Evolutionary conservation across 768 basidiomycete genomes (phyloP).

Genomic region (Roridomyces roridus): DNA sequence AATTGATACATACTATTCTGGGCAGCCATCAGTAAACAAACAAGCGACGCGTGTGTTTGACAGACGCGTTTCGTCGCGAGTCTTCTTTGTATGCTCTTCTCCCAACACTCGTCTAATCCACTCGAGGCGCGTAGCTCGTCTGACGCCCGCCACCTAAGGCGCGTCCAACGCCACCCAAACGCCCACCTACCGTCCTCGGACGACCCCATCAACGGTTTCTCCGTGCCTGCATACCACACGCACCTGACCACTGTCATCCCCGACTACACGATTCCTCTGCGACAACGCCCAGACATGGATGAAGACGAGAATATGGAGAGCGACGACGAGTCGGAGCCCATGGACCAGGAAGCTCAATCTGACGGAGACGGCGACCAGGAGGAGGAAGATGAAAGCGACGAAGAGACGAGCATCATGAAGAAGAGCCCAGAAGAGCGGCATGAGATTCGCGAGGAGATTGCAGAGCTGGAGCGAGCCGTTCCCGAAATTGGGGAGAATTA

Average conservation of each 20-base stretch:
- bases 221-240: conserved; percentile 52
- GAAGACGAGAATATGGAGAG: conserved; percentile 58
- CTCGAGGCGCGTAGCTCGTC: conserved; percentile 67
- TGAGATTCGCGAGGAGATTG: conserved; percentile 81
- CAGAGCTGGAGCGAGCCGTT: conserved; percentile 68
- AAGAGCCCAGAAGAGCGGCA: conserved; percentile 71
- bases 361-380: conserved; percentile 37
- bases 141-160: conserved; percentile 56
- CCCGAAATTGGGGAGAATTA: conserved; percentile 74
- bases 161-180: conserved; percentile 42
- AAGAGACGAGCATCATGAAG: conserved; percentile 62
- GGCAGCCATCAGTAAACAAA: too few relatives aligned
- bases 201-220: conserved; percentile 51
- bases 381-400: conserved; percentile 56
- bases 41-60: not conserved
- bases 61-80: not conserved
- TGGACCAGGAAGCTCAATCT: conserved; percentile 34
- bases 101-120: conserved; percentile 78
- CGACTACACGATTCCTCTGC: conserved; percentile 15
- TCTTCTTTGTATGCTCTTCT: conserved; percentile 37
- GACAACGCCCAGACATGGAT: conserved; percentile 36
- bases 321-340: conserved; percentile 46
- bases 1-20: too few relatives aligned
- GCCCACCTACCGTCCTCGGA: conserved; percentile 51
- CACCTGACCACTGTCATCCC: conserved; percentile 56